Evolutionary conservation across 345 rosid genomes (phyloP).

Genomic region (Populus ilicifolia): DNA sequence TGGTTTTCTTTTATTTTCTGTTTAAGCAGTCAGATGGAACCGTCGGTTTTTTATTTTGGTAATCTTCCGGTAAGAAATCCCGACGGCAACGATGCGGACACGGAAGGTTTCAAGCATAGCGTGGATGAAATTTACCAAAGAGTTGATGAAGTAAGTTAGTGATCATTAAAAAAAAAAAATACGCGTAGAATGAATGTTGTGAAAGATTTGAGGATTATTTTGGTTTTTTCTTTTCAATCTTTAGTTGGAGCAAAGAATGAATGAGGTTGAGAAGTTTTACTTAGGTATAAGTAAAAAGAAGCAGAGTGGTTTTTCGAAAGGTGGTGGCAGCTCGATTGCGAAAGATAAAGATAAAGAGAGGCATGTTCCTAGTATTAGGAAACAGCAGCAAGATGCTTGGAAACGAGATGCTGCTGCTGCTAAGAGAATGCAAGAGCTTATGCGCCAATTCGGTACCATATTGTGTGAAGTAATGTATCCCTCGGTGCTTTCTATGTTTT

Average conservation of each 20-base stretch:
- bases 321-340: slow-evolving; percentile 40
- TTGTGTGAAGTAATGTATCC: slow-evolving; percentile 50
- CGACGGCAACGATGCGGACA: slow-evolving; percentile 4
- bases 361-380: slow-evolving; percentile 59
- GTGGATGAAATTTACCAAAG: slow-evolving; percentile 24
- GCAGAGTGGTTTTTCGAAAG: slow-evolving; percentile 38
- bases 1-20: neutral
- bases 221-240: neutral
- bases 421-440: slow-evolving; percentile 95
- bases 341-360: slow-evolving; percentile 63
- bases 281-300: slow-evolving; percentile 40
- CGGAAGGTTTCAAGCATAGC: slow-evolving; percentile 19
- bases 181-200: neutral
- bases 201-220: neutral
- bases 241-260: slow-evolving; percentile 76
- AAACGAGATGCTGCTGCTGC: slow-evolving; percentile 80
- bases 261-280: slow-evolving; percentile 69
- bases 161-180: neutral
- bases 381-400: slow-evolving; percentile 68
- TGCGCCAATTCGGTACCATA: slow-evolving; percentile 83
- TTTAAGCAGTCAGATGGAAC: slow-evolving; percentile 1
- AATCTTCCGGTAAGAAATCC: neutral
- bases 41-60: neutral
- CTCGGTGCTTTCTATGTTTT: neutral
- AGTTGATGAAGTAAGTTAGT: slow-evolving; percentile 18